Base-by-base conservation (phyloP, 2,329 filamentous ascomycete species). In the Diplodia sapinea region DNA sequence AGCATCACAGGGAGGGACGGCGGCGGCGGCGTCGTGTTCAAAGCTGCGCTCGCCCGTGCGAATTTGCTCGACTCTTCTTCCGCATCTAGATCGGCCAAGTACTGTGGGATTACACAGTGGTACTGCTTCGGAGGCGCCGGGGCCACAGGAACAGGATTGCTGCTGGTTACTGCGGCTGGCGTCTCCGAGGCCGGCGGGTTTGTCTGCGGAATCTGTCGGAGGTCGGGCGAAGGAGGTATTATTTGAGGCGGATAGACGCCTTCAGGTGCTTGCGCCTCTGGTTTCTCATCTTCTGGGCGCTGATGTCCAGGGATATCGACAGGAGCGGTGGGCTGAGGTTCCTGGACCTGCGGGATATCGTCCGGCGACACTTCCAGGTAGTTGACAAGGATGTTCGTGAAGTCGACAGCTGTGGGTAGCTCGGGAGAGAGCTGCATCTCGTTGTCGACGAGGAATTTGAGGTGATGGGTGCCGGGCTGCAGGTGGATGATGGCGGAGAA, bases 331-430 rank as follows among this genome's bases (percentile, higher is more conserved):
- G 68, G 68, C 49, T 72, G 68, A 31, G 66, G 38, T 38, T 71
- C 66, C 52, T 72, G 68, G 3, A 50, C 17, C 50, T 71, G 67
- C 12, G 83, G 82, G 36, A 89, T 80, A 74, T 94, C 90, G 67
- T 93, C 90, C 43, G 92, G 88, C 73, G 87, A 92, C 70, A 98
- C 91, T 82, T 99, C 95, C 75, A 99, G 92, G 78, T 98, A 99
- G 81, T 99, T 99, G 80, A 99, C 94, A 20, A 99, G 85, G 76
- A 97, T 96, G 81, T 98, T 98, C 71, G 93, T 96, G 78, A 96
- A 97, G 78, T 99, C 95, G 68, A 99, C 95, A 1, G 95, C 96
- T 0, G 95, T 98, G 15, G 95, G 94, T 66, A 97, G 84, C 71
- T 91, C 88, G 69, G 91, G 89, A 17, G 93, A 95, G 15, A 93